A percentile compares a stretch with the other conserved stretches of the same genome.
phyloP scores from a whole-genome alignment of 2,329 filamentous ascomycete genomes.

The Cladobotryum protrusum region DNA sequence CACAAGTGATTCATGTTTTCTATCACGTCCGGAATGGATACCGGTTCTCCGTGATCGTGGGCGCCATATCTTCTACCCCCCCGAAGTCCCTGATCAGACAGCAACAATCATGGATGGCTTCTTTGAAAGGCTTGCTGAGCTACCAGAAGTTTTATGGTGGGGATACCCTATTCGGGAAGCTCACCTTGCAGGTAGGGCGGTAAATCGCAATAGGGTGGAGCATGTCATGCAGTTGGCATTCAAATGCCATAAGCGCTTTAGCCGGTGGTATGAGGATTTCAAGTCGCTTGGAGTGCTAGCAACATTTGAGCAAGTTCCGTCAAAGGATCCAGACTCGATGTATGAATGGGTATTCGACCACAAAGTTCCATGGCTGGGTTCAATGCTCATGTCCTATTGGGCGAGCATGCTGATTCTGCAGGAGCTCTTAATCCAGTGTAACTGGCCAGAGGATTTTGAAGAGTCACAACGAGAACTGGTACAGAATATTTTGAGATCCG shows the following conservation, averaged over 20 bases:
- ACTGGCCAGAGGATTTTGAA: constrained; percentile 20
- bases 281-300: constrained; percentile 12
- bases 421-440: constrained; percentile 30
- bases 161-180: constrained; percentile 19
- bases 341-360: constrained; percentile 29
- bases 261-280: constrained; percentile 27
- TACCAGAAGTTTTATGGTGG: constrained; percentile 28
- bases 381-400: constrained; percentile 32
- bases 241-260: constrained; percentile 24
- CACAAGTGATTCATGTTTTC: constrained; percentile 29
- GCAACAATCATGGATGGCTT: constrained; percentile 27
- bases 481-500: constrained; percentile 29
- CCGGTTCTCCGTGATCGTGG: constrained; percentile 23
- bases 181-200: constrained; percentile 19
- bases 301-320: constrained; percentile 20
- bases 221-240: constrained; percentile 23
- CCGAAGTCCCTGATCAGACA: constrained; percentile 16
- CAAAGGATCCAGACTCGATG: constrained; percentile 25
- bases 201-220: constrained; percentile 24
- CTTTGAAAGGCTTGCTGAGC: constrained; percentile 27
- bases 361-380: constrained; percentile 27
- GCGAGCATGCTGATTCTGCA: constrained; percentile 35
- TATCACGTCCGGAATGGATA: constrained; percentile 31
- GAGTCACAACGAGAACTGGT: constrained; percentile 22
- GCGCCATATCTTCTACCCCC: constrained; percentile 21